Percentiles rank a stretch among this genome's conserved stretches.
Evolutionary conservation across 2,329 filamentous ascomycete species (phyloP).

Genomic region (Alternaria longipes): DNA sequence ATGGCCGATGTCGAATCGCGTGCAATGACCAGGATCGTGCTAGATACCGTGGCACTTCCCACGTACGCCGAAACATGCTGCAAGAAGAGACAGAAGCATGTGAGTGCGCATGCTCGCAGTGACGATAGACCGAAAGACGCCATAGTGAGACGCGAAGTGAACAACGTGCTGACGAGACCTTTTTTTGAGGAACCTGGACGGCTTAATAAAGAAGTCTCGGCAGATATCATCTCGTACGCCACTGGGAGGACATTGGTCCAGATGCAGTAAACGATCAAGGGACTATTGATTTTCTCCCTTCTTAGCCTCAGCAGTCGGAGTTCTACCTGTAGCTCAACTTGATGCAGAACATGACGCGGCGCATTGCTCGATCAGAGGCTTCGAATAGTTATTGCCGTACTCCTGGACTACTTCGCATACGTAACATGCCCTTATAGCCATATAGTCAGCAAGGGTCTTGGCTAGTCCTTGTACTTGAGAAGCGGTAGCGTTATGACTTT

Average conservation of each 20-base stretch:
- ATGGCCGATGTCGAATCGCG: constrained; percentile 60
- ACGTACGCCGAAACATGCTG: constrained; percentile 32
- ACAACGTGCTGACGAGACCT: constrained; percentile 27
- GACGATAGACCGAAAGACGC: constrained; percentile 34
- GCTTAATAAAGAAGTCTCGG: constrained; percentile 48
- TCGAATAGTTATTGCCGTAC: constrained; percentile 23
- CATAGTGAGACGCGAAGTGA: constrained; percentile 34
- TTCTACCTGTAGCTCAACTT: constrained; percentile 12
- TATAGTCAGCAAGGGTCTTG: constrained; percentile 35
- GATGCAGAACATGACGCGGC: constrained; percentile 33
- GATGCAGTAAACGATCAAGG: constrained; percentile 35
- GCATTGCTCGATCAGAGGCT: constrained; percentile 10
- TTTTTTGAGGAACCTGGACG: constrained; percentile 31
- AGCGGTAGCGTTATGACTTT: constrained; percentile 14
- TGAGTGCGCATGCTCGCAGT: constrained; percentile 36
- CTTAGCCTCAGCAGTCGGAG: constrained; percentile 17
- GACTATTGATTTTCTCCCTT: constrained; percentile 46
- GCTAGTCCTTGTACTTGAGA: constrained; percentile 24
- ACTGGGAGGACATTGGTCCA: constrained; percentile 32
- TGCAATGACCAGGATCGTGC: constrained; percentile 66
- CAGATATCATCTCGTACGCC: constrained; percentile 39
- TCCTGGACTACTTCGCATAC: constrained; percentile 23
- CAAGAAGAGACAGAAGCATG: constrained; percentile 32
- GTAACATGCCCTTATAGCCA: constrained; percentile 23
- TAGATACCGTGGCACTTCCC: constrained; percentile 42